Evolutionary conservation across 345 rosid genomes (phyloP), one percentile per base, ranked within the genome.

Genomic region (Erodium maritimum): DNA sequence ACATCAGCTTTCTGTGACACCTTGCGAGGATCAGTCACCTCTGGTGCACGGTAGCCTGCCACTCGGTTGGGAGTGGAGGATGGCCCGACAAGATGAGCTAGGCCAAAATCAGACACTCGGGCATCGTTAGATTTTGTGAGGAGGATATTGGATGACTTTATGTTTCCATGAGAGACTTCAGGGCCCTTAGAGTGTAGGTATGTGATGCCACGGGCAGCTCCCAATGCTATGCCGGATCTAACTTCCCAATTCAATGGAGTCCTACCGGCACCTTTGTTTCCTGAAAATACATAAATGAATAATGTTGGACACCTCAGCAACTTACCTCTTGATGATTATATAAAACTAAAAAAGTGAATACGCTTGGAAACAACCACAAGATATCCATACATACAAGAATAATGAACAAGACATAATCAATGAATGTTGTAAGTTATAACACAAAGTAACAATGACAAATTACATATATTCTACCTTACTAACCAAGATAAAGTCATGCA

Each of bases 1-100:
- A 79, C 80, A 1, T 79, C 83, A 24, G 83, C 78, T 69, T 79
- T 79, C 23, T 79, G 83, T 23, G 83, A 79, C 13, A 79, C 80
- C 52, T 20, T 73, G 24, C 73, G 76, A 21, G 83, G 76, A 52
- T 79, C 83, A 0, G 80, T 79, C 14, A 79, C 80, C 64, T 79
- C 83, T 1, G 83, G 83, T 33, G 80, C 83, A 23, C 78, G 73
- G 64, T 79, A 79, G 34, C 83, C 80, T 10, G 78, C 74, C 0
- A 73, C 78, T 11, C 80, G 67, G 72, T 75, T 75, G 33, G 83
- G 80, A 17, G 78, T 70, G 18, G 76, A 22, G 50, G 80, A 67
- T n/a, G 80, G 77, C 18, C 80, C 78, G 18, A 70, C 80, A 13
- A 79, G 83, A 50, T 68, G 73, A 16, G 78, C 76, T 3, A 79